A percentile compares a stretch with the other conserved stretches of the same genome.
phyloP scores from a whole-genome alignment of 768 basidiomycete species.

The Austroboletus festivus region DNA sequence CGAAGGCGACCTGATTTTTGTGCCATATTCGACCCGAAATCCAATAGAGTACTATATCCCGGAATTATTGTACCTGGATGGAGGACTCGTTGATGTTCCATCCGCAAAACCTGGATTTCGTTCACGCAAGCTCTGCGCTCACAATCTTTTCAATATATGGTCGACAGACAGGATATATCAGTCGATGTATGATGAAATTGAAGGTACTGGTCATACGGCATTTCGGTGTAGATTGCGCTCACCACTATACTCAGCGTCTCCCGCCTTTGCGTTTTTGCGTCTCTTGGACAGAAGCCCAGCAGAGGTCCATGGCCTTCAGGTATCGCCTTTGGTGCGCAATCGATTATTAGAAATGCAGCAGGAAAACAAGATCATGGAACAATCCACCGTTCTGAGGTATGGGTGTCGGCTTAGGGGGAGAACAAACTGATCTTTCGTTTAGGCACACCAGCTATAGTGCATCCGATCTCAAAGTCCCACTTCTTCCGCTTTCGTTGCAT shows the following conservation, averaged over 20 bases:
- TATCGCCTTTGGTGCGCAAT: constrained; percentile 57
- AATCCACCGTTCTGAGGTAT: constrained; percentile 45
- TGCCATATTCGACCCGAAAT: constrained; percentile 85
- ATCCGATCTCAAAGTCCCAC: constrained; percentile 16
- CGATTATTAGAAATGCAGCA: constrained; percentile 47
- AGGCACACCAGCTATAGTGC: constrained; percentile 21
- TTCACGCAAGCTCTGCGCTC: constrained; percentile 53
- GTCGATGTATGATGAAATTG: constrained; percentile 55
- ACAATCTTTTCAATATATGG: constrained; percentile 88
- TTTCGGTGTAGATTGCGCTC: background rate
- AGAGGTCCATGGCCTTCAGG: constrained; percentile 62
- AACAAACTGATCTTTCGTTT: constrained; percentile 6
- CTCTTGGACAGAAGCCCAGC: constrained; percentile 60
- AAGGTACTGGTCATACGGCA: constrained; percentile 41
- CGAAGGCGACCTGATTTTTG: constrained; percentile 80
- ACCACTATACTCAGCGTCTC: constrained; percentile 40
- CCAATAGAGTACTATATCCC: constrained; percentile 82
- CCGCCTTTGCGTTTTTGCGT: constrained; percentile 73
- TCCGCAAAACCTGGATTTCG: constrained; percentile 45
- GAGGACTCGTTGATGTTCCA: constrained; percentile 68
- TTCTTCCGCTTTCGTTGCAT: constrained; percentile 26
- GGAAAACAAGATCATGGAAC: constrained; percentile 40
- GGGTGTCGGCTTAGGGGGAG: constrained; percentile 11
- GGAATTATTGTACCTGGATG: constrained; percentile 70
- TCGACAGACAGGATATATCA: constrained; percentile 72